phyloP scores from a whole-genome alignment of 768 basidiomycete species.

The Suillus clintonianus region DNA sequence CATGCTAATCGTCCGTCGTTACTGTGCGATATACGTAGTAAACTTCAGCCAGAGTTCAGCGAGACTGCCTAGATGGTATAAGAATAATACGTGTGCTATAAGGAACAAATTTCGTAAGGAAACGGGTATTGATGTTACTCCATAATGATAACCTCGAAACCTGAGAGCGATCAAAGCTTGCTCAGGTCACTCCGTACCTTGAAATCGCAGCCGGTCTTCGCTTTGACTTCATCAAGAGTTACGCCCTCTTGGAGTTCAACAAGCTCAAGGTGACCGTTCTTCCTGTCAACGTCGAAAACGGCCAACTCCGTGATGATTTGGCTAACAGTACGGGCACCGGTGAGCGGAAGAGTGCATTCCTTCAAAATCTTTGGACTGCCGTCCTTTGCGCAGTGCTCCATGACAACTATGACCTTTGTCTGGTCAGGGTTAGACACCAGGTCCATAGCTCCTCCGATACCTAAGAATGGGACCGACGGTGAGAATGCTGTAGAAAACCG shows the following conservation, averaged over 20 bases:
- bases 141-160: constrained; percentile 12
- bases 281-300: constrained; percentile 86
- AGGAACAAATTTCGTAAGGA: background rate
- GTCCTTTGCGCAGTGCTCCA: constrained; percentile 90
- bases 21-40: too few species aligned
- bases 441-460: constrained; percentile 97
- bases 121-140: background rate
- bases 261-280: constrained; percentile 68
- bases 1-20: too few species aligned
- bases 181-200: constrained; percentile 55
- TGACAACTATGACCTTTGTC: constrained; percentile 87
- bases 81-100: background rate
- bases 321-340: constrained; percentile 86
- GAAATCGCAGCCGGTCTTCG: constrained; percentile 88
- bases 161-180: constrained; percentile 37
- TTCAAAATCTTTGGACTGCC: constrained; percentile 87
- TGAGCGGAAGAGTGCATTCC: constrained; percentile 81
- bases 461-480: constrained; percentile 36
- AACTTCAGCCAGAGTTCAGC: background rate
- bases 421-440: constrained; percentile 94
- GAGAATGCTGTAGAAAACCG: constrained; percentile 9
- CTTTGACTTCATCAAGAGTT: constrained; percentile 78
- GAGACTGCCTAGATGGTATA: background rate
- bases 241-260: constrained; percentile 85
- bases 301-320: constrained; percentile 92